phyloP scores from a whole-genome alignment of 83 land plant genomes.

The Picea abies region DNA sequence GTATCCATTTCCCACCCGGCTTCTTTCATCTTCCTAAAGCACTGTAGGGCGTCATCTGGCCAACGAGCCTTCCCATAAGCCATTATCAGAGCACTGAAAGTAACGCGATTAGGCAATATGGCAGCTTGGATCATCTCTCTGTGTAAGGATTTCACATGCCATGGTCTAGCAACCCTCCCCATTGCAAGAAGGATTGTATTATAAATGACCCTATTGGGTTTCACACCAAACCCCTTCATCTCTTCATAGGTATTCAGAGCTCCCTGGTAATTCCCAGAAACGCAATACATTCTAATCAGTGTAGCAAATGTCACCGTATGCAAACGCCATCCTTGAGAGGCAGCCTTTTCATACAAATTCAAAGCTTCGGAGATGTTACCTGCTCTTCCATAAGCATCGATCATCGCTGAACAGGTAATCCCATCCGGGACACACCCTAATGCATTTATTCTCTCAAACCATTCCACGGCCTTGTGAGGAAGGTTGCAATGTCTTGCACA shows the following conservation, averaged over 20 bases:
- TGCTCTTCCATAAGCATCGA: constrained; percentile 70
- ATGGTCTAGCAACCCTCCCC: constrained; percentile 64
- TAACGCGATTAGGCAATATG: constrained; percentile 46
- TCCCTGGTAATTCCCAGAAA: constrained; percentile 62
- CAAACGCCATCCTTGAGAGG: constrained; percentile 55
- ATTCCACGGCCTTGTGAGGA: constrained; percentile 74
- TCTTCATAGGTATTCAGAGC: constrained; percentile 63
- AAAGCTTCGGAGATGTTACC: constrained; percentile 72
- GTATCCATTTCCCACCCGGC: constrained; percentile 55
- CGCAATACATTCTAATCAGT: constrained; percentile 58
- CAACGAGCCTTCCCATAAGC: constrained; percentile 58
- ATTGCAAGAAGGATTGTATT: constrained; percentile 68
- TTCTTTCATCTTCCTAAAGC: constrained; percentile 68
- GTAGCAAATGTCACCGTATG: constrained; percentile 66
- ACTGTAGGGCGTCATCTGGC: constrained; percentile 58
- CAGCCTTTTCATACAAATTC: constrained; percentile 59
- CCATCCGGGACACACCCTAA: constrained; percentile 72
- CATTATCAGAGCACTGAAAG: constrained; percentile 64
- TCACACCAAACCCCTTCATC: constrained; percentile 65
- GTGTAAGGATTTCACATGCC: constrained; percentile 57
- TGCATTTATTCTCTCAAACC: constrained; percentile 82
- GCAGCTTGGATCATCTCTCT: constrained; percentile 63
- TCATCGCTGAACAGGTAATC: constrained; percentile 74
- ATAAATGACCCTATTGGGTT: constrained; percentile 62
- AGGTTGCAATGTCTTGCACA: constrained; percentile 64